A percentile compares a stretch with the other conserved stretches of the same genome.
Conservation (phyloP, 106 monocot species). For the Iris macrosiphon region DNA sequence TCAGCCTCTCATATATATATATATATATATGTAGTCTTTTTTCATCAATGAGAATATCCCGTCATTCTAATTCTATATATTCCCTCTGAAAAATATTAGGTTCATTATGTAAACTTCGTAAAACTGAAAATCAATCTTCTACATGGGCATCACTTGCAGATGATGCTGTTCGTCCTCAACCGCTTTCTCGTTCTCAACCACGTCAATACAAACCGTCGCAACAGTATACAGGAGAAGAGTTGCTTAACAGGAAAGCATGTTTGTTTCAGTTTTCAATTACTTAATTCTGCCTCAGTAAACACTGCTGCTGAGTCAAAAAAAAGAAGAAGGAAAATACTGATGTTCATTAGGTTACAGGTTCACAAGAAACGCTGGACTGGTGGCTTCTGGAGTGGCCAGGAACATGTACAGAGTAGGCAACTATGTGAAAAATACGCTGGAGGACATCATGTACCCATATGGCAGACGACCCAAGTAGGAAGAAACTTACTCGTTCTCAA, state of each 20-base stretch:
- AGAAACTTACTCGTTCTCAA: too few relatives aligned
- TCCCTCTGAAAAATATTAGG: too few relatives aligned
- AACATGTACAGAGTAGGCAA: constrained; percentile 51
- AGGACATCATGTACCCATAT: constrained; percentile 64
- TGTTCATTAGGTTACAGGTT: constrained; percentile 34
- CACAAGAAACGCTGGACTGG: constrained; percentile 56
- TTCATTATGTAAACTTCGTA: too few relatives aligned
- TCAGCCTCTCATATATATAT: too few relatives aligned
- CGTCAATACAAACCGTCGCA: constrained; percentile 22
- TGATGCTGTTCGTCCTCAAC: constrained; percentile 5
- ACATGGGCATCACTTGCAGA: too few relatives aligned
- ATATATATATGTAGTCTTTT: too few relatives aligned
- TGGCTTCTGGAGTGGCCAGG: constrained; percentile 54
- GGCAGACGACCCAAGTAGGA: constrained; percentile 55
- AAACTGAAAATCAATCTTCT: too few relatives aligned
- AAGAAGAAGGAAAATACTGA: too few relatives aligned
- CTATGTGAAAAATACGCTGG: constrained; percentile 55
- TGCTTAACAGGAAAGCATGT: constrained; percentile 35
- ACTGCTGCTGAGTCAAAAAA: too few relatives aligned
- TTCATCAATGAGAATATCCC: too few relatives aligned
- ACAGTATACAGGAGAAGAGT: constrained; percentile 28
- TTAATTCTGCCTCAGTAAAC: not conserved
- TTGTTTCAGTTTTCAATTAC: not conserved
- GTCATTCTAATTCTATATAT: too few relatives aligned
- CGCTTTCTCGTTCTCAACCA: constrained; percentile 17